These are phyloP conservation scores for Elongisporangium senticosum DNA, from an alignment of 352 stramenopile genomes.

Conservation along the genomic window DNA sequence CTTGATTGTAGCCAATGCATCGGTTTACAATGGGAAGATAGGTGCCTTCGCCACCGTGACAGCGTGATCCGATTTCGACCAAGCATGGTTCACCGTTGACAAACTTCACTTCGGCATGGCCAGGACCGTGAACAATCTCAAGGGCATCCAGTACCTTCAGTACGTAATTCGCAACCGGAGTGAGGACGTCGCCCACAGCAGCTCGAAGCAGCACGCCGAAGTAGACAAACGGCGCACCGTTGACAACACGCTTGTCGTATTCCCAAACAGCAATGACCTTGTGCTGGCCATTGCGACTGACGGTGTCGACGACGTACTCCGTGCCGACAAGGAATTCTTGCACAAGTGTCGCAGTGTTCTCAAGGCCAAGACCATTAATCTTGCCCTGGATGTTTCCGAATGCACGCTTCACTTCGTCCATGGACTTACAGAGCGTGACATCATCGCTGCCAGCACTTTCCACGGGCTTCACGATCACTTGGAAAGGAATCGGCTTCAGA, in stretches of 20 bases:
- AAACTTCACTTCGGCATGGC: slow-evolving; percentile 88
- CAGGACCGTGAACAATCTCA: slow-evolving; percentile 75
- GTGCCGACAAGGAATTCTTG: slow-evolving; percentile 92
- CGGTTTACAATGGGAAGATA: slow-evolving; percentile 87
- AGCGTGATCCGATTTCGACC: slow-evolving; percentile 93
- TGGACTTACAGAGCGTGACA: slow-evolving; percentile 87
- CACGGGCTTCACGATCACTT: slow-evolving; percentile 91
- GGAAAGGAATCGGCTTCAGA: slow-evolving; percentile 38
- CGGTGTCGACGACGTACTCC: slow-evolving; percentile 97
- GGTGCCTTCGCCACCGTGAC: slow-evolving; percentile 92
- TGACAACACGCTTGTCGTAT: slow-evolving; percentile 95
- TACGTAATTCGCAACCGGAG: slow-evolving; percentile 54
- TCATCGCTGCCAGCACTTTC: slow-evolving; percentile 93
- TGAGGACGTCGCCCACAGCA: slow-evolving; percentile 37
- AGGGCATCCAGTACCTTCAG: slow-evolving; percentile 76
- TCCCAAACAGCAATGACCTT: slow-evolving; percentile 96
- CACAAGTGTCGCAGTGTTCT: slow-evolving; percentile 90
- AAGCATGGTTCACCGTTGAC: slow-evolving; percentile 82
- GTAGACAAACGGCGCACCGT: slow-evolving; percentile 93
- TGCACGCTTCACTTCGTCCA: slow-evolving; percentile 87
- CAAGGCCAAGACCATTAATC: slow-evolving; percentile 79
- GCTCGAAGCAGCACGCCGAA: slow-evolving; percentile 80
- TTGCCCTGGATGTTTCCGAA: slow-evolving; percentile 91
- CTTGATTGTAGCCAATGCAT: slow-evolving; percentile 92
- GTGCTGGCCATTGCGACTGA: slow-evolving; percentile 89